A percentile compares a stretch with the other conserved stretches of the same genome.
These are phyloP conservation scores for Penicillium capsulatum DNA, from an alignment of 2,329 filamentous ascomycete species.

Conservation along the genomic window DNA sequence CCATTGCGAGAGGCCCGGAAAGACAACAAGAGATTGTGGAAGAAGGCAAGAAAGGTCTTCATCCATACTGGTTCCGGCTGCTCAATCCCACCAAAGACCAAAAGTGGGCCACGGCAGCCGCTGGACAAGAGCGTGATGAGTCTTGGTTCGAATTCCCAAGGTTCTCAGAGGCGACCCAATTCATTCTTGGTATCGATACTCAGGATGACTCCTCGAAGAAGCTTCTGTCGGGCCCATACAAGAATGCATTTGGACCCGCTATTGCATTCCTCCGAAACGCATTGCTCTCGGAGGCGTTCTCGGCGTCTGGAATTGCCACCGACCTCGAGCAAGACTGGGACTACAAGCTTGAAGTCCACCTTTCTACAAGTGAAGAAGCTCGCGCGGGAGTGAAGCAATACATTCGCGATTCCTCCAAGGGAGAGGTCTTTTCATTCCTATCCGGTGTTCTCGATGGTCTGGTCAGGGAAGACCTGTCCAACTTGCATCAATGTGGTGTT, in stretches of 20 bases:
- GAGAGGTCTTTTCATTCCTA: constrained; percentile 42
- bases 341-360: constrained; percentile 66
- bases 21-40: constrained; percentile 81
- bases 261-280: constrained; percentile 65
- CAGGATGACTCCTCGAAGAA: constrained; percentile 17
- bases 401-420: constrained; percentile 32
- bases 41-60: constrained; percentile 82
- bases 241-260: constrained; percentile 61
- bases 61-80: constrained; percentile 68
- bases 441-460: constrained; percentile 45
- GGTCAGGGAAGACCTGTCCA: constrained; percentile 36
- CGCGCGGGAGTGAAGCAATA: constrained; percentile 51
- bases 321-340: constrained; percentile 79
- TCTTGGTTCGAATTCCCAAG: constrained; percentile 39
- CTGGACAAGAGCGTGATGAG: constrained; percentile 52
- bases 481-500: constrained; percentile 44
- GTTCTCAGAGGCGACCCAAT: constrained; percentile 35
- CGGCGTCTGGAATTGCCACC: constrained; percentile 41
- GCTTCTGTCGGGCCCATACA: constrained; percentile 28
- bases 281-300: constrained; percentile 55
- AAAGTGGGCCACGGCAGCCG: constrained; percentile 42
- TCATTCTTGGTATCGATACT: constrained; percentile 27
- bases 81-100: constrained; percentile 52
- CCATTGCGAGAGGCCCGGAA: constrained; percentile 58
- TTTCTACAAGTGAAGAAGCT: constrained; percentile 65